Percentiles rank a stretch among this genome's conserved stretches.
phyloP scores from a whole-genome alignment of 2,329 filamentous ascomycete species.

The Ophiognomonia clavigignenti-juglandacearum region DNA sequence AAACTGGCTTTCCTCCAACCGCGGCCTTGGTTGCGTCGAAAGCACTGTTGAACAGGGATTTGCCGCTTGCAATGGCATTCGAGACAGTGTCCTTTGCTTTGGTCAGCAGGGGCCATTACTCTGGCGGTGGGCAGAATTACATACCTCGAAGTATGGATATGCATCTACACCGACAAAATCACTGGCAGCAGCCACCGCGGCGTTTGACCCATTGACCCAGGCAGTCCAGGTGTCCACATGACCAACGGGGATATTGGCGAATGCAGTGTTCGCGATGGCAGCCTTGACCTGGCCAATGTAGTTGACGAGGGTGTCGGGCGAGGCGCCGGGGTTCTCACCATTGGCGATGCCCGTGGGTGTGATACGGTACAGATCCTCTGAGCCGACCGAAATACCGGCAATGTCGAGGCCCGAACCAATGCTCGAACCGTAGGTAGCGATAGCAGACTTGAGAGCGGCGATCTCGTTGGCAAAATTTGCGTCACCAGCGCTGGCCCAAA shows the following conservation, averaged over 20 bases:
- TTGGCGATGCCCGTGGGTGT: constrained; percentile 63
- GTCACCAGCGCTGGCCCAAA: constrained; percentile 72
- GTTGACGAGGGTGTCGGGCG: constrained; percentile 55
- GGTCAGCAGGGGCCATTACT: neutral
- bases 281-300: constrained; percentile 68
- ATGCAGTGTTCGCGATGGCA: constrained; percentile 57
- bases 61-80: constrained; percentile 62
- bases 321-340: constrained; percentile 56
- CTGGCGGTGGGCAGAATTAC: neutral
- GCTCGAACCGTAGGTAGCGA: constrained; percentile 60
- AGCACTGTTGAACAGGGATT: constrained; percentile 64
- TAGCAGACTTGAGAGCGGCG: constrained; percentile 63
- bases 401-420: constrained; percentile 61
- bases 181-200: constrained; percentile 58
- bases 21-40: constrained; percentile 54
- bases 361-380: constrained; percentile 79
- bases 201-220: constrained; percentile 70
- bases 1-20: constrained; percentile 26
- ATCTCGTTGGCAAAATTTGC: constrained; percentile 67
- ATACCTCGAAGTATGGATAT: constrained; percentile 67
- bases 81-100: constrained; percentile 55
- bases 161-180: constrained; percentile 84
- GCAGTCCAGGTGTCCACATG: constrained; percentile 90
- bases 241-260: constrained; percentile 58
- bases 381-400: constrained; percentile 79